These are phyloP conservation scores for Rhizoclosmatium globosum DNA, from an alignment of 192 early-diverging fungal species.

Conservation along the genomic window DNA sequence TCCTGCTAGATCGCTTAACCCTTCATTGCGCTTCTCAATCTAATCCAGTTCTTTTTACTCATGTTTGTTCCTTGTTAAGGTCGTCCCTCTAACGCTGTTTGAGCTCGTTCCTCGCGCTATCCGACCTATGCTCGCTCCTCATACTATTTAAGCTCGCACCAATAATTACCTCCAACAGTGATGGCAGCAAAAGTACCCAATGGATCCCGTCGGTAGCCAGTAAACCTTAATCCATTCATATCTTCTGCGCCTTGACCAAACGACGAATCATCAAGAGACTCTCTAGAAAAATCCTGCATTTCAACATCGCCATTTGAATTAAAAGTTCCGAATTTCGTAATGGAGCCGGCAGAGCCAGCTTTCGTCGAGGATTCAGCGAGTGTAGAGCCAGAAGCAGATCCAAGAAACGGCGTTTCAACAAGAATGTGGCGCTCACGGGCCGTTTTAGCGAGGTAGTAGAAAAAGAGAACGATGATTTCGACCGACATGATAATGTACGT, in stretches of 20 bases:
- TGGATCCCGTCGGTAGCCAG: constrained; percentile 67
- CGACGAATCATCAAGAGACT: background rate
- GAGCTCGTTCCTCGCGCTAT: no score
- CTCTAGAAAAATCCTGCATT: constrained; percentile 23
- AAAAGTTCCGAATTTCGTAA: background rate
- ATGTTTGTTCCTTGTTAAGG: background rate
- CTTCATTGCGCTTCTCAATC: no score
- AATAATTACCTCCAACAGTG: constrained; percentile 34
- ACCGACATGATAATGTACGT: constrained; percentile 38
- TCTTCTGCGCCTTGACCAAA: background rate
- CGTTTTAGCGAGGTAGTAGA: constrained; percentile 33
- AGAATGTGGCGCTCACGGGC: constrained; percentile 13
- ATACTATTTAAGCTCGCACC: background rate
- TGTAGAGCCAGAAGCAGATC: background rate
- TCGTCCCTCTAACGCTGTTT: background rate
- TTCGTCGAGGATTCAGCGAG: background rate
- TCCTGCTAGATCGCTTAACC: no score
- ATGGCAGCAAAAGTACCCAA: constrained; percentile 62
- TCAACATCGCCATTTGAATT: constrained; percentile 31
- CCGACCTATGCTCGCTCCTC: no score
- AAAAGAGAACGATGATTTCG: constrained; percentile 36
- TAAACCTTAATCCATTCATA: constrained; percentile 52
- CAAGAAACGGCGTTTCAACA: constrained; percentile 3
- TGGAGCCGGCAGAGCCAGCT: background rate
- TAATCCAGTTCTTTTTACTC: background rate